These are phyloP conservation scores for Vigna angularis DNA, from an alignment of 306 rosid species.

Conservation along the genomic window DNA sequence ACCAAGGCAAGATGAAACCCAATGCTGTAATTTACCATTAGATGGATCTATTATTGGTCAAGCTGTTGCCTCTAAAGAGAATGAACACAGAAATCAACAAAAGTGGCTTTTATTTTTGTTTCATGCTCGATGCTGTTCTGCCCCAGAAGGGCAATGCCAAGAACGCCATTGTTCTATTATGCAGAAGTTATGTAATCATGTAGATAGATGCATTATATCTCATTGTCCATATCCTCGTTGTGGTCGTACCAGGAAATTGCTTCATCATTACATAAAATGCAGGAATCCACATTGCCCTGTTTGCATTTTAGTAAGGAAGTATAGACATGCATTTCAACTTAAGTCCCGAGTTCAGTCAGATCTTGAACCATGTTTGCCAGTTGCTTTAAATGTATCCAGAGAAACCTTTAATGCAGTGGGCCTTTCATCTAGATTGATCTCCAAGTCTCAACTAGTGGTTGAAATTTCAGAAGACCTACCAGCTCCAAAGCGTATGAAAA, in stretches of 20 bases:
- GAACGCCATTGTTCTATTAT: conserved; percentile 66
- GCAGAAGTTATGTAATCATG: conserved; percentile 78
- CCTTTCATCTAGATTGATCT: conserved; percentile 52
- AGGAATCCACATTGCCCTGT: conserved; percentile 78
- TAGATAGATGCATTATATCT: conserved; percentile 57
- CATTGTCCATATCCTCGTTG: conserved; percentile 71
- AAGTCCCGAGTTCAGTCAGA: conserved; percentile 49
- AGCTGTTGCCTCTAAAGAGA: conserved; percentile 52
- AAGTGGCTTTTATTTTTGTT: conserved; percentile 91
- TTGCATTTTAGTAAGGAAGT: conserved; percentile 75
- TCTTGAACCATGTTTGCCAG: conserved; percentile 62
- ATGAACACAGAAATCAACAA: conserved; percentile 71
- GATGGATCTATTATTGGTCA: conserved; percentile 75
- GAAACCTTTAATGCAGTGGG: conserved; percentile 61
- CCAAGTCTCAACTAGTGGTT: conserved; percentile 52
- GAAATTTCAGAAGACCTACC: conserved; percentile 79
- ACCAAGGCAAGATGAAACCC: conserved; percentile 80
- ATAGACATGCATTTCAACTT: conserved; percentile 49
- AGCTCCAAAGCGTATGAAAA: conserved; percentile 82
- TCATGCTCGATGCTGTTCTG: conserved; percentile 83
- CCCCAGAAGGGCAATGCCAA: conserved; percentile 84
- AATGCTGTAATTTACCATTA: conserved; percentile 77
- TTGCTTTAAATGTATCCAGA: conserved; percentile 59
- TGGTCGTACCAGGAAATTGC: conserved; percentile 70
- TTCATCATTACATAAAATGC: conserved; percentile 76